Percentiles rank a stretch among this genome's conserved stretches.
These are phyloP conservation scores for Sporothrix phasma DNA, from an alignment of 2,329 filamentous ascomycete species.

Conservation along the genomic window DNA sequence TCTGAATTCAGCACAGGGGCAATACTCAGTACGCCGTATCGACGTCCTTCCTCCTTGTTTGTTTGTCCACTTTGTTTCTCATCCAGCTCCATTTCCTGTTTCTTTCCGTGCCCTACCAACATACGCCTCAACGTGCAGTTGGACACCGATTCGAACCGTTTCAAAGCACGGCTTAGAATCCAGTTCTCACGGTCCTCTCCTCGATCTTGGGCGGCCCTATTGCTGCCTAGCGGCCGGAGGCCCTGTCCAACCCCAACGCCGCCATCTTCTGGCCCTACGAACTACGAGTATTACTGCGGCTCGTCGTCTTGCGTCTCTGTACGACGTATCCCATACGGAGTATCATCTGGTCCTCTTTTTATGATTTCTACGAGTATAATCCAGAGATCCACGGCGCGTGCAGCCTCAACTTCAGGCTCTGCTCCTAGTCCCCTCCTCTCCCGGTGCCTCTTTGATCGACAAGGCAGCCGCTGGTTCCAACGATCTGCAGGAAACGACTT, in stretches of 20 bases:
- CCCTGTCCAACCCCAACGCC: background rate
- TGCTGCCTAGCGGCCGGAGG: constrained; percentile 4
- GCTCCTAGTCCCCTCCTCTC: background rate
- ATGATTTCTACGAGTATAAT: background rate
- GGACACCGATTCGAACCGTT: background rate
- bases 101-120: background rate
- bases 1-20: background rate
- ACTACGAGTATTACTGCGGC: background rate
- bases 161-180: too few species aligned
- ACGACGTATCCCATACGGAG: too few species aligned
- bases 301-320: background rate
- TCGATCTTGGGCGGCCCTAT: background rate
- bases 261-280: background rate
- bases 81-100: background rate
- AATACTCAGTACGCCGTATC: background rate
- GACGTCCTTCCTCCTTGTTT: background rate
- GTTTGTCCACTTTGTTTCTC: background rate
- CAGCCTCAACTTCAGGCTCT: background rate
- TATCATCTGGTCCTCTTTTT: too few species aligned
- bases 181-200: too few species aligned
- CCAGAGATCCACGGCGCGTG: constrained; percentile 3
- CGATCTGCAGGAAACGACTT: background rate
- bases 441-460: background rate
- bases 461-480: constrained; percentile 1
- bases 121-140: background rate